Base-by-base conservation (phyloP, 495 filamentous ascomycete species). In the Parathielavia appendiculata region DNA sequence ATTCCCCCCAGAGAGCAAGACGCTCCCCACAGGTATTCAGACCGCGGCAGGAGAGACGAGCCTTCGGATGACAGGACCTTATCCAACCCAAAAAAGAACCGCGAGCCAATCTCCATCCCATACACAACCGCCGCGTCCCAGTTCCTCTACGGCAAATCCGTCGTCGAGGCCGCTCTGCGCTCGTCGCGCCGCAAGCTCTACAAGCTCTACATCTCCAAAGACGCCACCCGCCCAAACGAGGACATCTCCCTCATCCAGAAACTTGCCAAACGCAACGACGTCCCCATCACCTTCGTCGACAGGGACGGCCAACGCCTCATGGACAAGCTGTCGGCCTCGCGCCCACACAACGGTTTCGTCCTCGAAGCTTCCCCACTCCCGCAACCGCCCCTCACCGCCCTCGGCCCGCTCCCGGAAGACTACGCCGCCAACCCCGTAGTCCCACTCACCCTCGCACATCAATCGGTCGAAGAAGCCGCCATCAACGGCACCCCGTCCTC, bases 261-360 rank as follows among this genome's bases (percentile, higher is more conserved):
- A n/a, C 71, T 89, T 22, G 89, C 90, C 6, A 63, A 70, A 0
- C 65, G 71, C n/a, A 79, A 77, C 51, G 71, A 77, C 34, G 70
- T 96, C 26, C 61, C 73, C 39, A 65, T 78, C 8, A 73, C 81
- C 13, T 75, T 83, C 20, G 70, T 86, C 56, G 62, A 74, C 36
- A 71, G 72, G 1, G 52, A 57, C 32, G 82, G 80, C 4, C 68
- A 86, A 35, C 76, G 80, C 0, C 66, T 92, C 22, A 75, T 98
- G 70, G 88, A 96, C 67, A 92, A 88, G 70, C 88, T 95, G 86
- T 85, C 84, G 60, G 76, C 73, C 16, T 83, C 84, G n/a, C 80
- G 93, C 54, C 90, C 92, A 35, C 93, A 98, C 68, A 98, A 97
- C 70, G 87, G 92, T 54, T 91, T 86, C 66, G 76, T 97, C 40